Evolutionary conservation across 768 basidiomycete genomes (phyloP).

Genomic region (Serendipita sp.): DNA sequence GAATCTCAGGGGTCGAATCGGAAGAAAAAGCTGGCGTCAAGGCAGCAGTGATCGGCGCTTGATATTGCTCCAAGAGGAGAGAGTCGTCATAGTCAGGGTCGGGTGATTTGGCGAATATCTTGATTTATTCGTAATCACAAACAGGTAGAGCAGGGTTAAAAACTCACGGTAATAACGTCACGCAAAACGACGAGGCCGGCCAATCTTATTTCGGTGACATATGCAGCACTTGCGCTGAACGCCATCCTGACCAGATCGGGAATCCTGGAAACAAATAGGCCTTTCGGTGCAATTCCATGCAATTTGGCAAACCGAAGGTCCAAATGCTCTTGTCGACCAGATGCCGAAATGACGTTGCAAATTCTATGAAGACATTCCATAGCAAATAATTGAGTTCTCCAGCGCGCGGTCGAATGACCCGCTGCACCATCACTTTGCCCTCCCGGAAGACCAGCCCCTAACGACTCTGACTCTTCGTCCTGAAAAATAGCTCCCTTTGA

Average conservation of each 20-base stretch:
- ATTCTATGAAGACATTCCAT: slow-evolving; percentile 83
- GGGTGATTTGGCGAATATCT: slow-evolving; percentile 76
- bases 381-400: slow-evolving; percentile 94
- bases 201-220: slow-evolving; percentile 87
- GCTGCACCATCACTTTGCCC: slow-evolving; percentile 23
- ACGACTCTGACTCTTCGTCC: slow-evolving; percentile 90
- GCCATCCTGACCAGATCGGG: slow-evolving; percentile 95
- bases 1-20: slow-evolving; percentile 88
- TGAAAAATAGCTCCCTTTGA: slow-evolving; percentile 32
- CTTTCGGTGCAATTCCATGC: slow-evolving; percentile 38
- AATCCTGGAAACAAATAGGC: slow-evolving; percentile 67
- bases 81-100: slow-evolving; percentile 90
- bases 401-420: slow-evolving; percentile 50
- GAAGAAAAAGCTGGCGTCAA: slow-evolving; percentile 91
- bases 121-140: background rate
- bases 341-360: slow-evolving; percentile 53
- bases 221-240: slow-evolving; percentile 90
- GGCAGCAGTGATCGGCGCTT: slow-evolving; percentile 95
- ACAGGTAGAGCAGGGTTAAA: background rate
- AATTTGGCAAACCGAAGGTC: slow-evolving; percentile 55
- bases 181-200: slow-evolving; percentile 78
- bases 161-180: slow-evolving; percentile 75
- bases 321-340: slow-evolving; percentile 68
- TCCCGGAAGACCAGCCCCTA: slow-evolving; percentile 42
- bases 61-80: slow-evolving; percentile 85